Conservation (phyloP, 208 protist species). For the Crithidia fasciculata region DNA sequence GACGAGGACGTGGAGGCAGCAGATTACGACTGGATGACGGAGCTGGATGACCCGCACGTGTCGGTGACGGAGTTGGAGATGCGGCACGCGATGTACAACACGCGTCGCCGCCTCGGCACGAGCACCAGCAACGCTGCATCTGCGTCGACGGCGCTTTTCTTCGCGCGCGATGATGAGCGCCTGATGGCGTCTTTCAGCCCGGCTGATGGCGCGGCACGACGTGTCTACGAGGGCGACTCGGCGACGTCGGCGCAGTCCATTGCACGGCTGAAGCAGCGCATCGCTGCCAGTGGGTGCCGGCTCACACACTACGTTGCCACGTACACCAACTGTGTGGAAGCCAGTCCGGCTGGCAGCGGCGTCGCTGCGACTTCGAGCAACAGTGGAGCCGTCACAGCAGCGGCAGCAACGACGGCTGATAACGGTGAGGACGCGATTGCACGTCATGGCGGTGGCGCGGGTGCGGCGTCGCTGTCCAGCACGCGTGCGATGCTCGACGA, state of each 20-base stretch:
- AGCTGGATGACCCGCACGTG: conserved; percentile 45
- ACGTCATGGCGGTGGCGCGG: neutral
- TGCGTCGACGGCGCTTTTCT: conserved; percentile 72
- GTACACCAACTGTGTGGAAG: conserved; percentile 11
- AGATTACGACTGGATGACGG: conserved; percentile 74
- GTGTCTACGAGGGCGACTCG: conserved; percentile 68
- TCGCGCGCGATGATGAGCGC: conserved; percentile 53
- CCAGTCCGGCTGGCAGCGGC: too few relatives aligned
- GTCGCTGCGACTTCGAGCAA: neutral
- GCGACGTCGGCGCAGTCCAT: conserved; percentile 43
- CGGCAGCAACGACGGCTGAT: neutral
- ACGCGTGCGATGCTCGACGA: conserved; percentile 28
- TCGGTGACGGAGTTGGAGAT: conserved; percentile 97
- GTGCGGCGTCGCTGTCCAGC: neutral
- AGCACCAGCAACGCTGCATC: neutral
- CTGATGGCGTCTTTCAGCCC: conserved; percentile 55
- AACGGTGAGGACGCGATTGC: neutral
- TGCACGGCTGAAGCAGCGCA: conserved; percentile 39
- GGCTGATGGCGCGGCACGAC: conserved; percentile 17
- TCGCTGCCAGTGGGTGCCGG: conserved; percentile 32
- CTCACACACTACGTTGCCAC: conserved; percentile 61
- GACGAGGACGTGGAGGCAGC: conserved; percentile 70
- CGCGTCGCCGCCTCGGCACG: conserved; percentile 36
- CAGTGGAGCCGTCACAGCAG: neutral
- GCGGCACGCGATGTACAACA: conserved; percentile 83